These are phyloP conservation scores for Rhododendron ovatum DNA, from an alignment of 148 eudicot genomes.

Conservation along the genomic window DNA sequence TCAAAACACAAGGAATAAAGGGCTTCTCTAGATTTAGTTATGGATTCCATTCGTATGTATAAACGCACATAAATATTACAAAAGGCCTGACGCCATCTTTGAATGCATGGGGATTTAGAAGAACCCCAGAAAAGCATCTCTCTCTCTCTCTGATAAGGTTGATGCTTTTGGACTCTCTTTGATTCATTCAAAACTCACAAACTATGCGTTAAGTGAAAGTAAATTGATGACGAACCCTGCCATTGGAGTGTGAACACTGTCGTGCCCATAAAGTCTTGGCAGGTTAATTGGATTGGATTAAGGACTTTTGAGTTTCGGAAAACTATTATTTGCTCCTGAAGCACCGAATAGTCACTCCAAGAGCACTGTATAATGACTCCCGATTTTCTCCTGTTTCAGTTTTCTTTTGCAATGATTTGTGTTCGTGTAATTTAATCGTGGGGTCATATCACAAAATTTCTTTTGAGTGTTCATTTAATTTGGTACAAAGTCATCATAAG, in stretches of 20 bases:
- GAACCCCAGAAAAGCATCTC: conserved; percentile 32
- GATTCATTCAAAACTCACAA: conserved; percentile 22
- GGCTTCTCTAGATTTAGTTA: conserved; percentile 12
- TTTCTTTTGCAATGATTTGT: neutral
- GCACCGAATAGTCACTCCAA: too few species aligned
- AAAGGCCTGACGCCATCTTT: conserved; percentile 22
- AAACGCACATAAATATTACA: conserved; percentile 2
- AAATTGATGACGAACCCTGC: conserved; percentile 10
- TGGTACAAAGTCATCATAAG: neutral
- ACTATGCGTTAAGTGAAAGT: neutral
- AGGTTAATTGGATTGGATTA: neutral
- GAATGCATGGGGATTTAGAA: conserved; percentile 49
- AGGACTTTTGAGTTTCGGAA: neutral
- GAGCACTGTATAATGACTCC: too few species aligned
- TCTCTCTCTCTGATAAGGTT: conserved; percentile 26
- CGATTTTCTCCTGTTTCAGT: neutral
- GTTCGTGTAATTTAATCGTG: too few species aligned
- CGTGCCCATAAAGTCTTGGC: neutral
- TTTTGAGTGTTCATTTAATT: neutral
- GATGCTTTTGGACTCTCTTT: conserved; percentile 38
- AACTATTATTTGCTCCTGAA: neutral
- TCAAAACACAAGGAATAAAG: conserved; percentile 36
- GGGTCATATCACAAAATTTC: neutral
- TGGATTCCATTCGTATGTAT: conserved; percentile 5
- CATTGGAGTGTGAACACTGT: neutral